Percentiles rank a stretch among this genome's conserved stretches.
Conservation (phyloP, 108 stramenopile genomes). For the Skeletonema grethae region DNA sequence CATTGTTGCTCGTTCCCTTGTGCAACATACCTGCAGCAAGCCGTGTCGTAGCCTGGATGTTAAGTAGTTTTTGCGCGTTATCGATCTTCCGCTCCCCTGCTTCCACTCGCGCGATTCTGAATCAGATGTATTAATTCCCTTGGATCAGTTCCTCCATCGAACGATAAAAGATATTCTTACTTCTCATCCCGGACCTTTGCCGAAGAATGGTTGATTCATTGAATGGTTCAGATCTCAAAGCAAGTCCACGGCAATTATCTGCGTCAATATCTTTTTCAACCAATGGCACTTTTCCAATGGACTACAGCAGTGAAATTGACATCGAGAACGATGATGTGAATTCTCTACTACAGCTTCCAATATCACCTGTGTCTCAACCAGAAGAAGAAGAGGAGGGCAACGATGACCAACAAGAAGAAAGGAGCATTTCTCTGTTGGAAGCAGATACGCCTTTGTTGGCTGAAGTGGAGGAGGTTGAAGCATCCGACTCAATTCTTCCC, state of each 20-base stretch:
- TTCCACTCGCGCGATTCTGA: too few relatives aligned
- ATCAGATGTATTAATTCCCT: too few relatives aligned
- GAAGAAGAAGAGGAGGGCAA: constrained; percentile 9
- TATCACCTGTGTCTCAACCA: constrained; percentile 22
- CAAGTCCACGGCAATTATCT: constrained; percentile 13
- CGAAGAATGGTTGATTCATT: not conserved
- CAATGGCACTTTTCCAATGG: constrained; percentile 13
- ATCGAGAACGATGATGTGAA: not conserved
- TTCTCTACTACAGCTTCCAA: constrained; percentile 1
- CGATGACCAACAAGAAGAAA: not conserved
- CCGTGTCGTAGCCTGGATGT: too few relatives aligned
- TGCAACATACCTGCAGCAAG: too few relatives aligned
- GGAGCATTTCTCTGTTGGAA: not conserved
- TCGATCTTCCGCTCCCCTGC: too few relatives aligned
- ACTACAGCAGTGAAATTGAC: constrained; percentile 25
- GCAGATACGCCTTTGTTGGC: not conserved
- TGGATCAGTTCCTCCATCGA: too few relatives aligned
- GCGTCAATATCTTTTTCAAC: constrained; percentile 16
- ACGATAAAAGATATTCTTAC: too few relatives aligned
- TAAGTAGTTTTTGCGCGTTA: too few relatives aligned
- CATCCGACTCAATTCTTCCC: not conserved
- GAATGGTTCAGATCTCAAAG: constrained; percentile 5
- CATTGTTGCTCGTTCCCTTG: too few relatives aligned
- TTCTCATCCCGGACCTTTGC: too few relatives aligned
- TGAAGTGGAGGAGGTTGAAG: not conserved